These are phyloP conservation scores for Dendrobium chrysotoxum DNA, from an alignment of 106 monocot genomes.

Conservation along the genomic window DNA sequence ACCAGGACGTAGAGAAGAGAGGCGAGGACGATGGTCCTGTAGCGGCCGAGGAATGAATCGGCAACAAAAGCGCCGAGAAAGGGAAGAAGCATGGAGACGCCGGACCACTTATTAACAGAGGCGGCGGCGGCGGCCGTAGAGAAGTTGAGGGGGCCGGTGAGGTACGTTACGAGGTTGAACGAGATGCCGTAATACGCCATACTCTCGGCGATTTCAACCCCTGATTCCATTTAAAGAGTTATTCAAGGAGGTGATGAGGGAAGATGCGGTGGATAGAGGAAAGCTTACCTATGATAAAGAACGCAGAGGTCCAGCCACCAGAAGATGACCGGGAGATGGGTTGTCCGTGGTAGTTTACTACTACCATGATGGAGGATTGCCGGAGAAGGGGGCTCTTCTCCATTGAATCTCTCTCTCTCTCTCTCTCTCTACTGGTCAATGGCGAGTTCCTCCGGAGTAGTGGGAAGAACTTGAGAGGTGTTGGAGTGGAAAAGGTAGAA, in stretches of 20 bases:
- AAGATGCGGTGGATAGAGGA: neutral
- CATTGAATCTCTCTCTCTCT: too few species aligned
- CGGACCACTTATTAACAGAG: conserved; percentile 35
- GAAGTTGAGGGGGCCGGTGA: conserved; percentile 46
- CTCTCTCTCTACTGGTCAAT: too few species aligned
- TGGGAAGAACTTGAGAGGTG: too few species aligned
- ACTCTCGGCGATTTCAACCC: conserved; percentile 46
- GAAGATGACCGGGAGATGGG: conserved; percentile 17
- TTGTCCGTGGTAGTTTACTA: conserved; percentile 24
- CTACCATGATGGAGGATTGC: neutral
- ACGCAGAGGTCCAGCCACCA: conserved; percentile 30
- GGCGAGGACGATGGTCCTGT: conserved; percentile 35
- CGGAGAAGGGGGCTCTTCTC: neutral
- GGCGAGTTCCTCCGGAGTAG: too few species aligned
- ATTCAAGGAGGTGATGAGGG: neutral
- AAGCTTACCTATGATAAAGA: conserved; percentile 34
- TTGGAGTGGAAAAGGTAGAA: too few species aligned
- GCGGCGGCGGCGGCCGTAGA: conserved; percentile 40
- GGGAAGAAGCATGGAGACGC: conserved; percentile 36
- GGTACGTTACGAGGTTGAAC: conserved; percentile 43
- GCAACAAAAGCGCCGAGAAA: conserved; percentile 48
- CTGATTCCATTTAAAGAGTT: conserved; percentile 8
- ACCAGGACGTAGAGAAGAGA: conserved; percentile 55
- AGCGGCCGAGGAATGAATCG: conserved; percentile 48
- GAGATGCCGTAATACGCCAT: conserved; percentile 45